Conservation (phyloP, 2,329 filamentous ascomycete genomes). For the Cladosporium sp. region DNA sequence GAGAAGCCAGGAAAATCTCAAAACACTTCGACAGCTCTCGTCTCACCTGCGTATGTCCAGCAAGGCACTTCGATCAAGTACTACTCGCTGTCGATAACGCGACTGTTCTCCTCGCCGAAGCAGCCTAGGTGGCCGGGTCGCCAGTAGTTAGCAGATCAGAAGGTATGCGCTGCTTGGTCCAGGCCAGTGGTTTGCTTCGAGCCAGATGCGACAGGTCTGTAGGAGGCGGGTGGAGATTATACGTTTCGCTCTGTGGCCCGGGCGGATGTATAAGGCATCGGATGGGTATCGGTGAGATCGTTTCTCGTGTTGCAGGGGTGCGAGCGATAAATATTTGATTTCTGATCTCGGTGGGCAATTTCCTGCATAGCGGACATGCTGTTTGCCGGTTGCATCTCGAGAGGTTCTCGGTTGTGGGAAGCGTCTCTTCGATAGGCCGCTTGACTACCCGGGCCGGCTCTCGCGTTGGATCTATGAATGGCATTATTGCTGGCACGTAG, state of each 20-base stretch:
- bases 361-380: constrained; percentile 20
- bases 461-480: too few species aligned
- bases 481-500: too few species aligned
- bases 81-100: too few species aligned
- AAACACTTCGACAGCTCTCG: too few species aligned
- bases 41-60: too few species aligned
- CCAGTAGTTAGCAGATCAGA: constrained; percentile 24
- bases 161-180: constrained; percentile 27
- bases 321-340: constrained; percentile 33
- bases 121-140: too few species aligned
- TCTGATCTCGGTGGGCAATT: constrained; percentile 32
- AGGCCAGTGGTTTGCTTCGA: constrained; percentile 32
- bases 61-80: too few species aligned
- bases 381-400: background rate
- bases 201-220: constrained; percentile 34
- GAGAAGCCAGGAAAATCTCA: too few species aligned
- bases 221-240: constrained; percentile 26
- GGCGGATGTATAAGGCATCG: constrained; percentile 30
- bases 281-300: constrained; percentile 21
- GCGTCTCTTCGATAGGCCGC: too few species aligned
- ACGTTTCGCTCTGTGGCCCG: constrained; percentile 27
- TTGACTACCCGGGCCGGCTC: too few species aligned
- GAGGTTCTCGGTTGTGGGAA: background rate
- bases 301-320: constrained; percentile 29
- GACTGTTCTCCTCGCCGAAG: too few species aligned